Evolutionary conservation across 2,329 filamentous ascomycete genomes (phyloP), one percentile per base, ranked within the genome.

Genomic region (Pleoardoris graminearum): DNA sequence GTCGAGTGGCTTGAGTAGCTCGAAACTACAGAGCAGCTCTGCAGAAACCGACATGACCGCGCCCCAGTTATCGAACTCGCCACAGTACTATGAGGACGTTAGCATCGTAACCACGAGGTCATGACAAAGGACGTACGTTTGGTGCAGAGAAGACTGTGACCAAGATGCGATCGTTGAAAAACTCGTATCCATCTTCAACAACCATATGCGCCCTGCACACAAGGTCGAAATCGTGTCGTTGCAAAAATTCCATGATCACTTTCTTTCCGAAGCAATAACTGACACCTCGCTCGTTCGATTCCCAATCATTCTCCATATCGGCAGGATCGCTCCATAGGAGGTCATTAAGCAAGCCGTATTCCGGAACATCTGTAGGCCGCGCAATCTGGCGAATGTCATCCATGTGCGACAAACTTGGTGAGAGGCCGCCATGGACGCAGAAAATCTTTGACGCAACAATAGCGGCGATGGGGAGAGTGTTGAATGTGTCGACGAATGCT

Each of bases 171-270:
- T 99, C 94, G 57, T 90, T 96, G 75, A 97, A 99, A 75, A 99
- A 99, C 69, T 99, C 94, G 75, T 99, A 99, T 10, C 94, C 94
- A 71, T 99, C 94, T 74, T 99, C 94, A 19, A 99, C 94, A 47
- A 99, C 94, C 94, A 97, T 97, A 77, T 99, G 94, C 43, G 94
- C 94, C 61, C 94, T 87, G 72, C 94, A 99, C 47, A 99, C 93
- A 45, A 99, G 79, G 73, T 99, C 94, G 71, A 99, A 97, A 75
- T 99, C 94, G 71, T 99, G 94, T 50, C 89, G 85, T 54, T 91
- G 88, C 59, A 99, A 78, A 72, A 99, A 99, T 65, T 97, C 91
- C 73, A 92, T 92, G 57, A 99, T 97, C 60, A 99, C 93, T 69
- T 95, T 94, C 76, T 97, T 97, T 42, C 93, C 93, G 70, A 99